A percentile compares a stretch with the other conserved stretches of the same genome.
Evolutionary conservation across 257 asterid genomes (phyloP).

Genomic region (Fraxinus quadrangulata): DNA sequence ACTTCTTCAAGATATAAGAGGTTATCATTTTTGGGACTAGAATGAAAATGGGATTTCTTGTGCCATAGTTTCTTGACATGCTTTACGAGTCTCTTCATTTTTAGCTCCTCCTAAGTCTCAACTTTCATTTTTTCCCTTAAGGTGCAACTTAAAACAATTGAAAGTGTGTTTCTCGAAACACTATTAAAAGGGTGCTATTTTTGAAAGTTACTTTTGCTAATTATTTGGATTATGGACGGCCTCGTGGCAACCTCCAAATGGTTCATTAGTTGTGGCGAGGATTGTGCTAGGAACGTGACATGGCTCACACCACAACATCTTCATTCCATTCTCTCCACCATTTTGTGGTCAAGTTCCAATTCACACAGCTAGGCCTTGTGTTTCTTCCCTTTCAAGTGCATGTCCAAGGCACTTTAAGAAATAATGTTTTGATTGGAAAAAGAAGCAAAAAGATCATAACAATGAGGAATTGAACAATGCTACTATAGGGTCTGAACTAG

Average conservation of each 20-base stretch:
- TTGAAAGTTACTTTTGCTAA: too few relatives aligned
- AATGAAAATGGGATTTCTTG: background rate
- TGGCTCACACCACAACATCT: slow-evolving; percentile 39
- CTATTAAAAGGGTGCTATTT: too few relatives aligned
- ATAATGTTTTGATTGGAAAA: too few relatives aligned
- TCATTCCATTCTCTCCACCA: slow-evolving; percentile 1
- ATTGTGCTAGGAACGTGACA: slow-evolving; percentile 33
- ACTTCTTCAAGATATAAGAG: background rate
- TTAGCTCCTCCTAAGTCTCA: background rate
- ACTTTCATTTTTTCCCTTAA: slow-evolving; percentile 24
- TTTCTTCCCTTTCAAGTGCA: slow-evolving; percentile 54
- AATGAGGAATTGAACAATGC: too few relatives aligned
- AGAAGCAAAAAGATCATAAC: too few relatives aligned
- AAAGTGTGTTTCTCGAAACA: slow-evolving; percentile 35
- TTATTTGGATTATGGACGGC: too few relatives aligned
- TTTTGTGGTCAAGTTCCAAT: slow-evolving; percentile 8
- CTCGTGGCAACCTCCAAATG: too few relatives aligned
- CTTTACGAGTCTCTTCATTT: background rate
- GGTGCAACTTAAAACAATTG: slow-evolving; percentile 40
- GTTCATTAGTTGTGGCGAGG: too few relatives aligned
- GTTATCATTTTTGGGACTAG: too few relatives aligned
- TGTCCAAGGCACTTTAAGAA: slow-evolving; percentile 3
- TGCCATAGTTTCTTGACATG: background rate
- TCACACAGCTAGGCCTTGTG: slow-evolving; percentile 51
- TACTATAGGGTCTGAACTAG: too few relatives aligned